Percentiles rank a stretch among this genome's conserved stretches.
Evolutionary conservation across 2,329 filamentous ascomycete species (phyloP).

Genomic region (Arthrocladium fulminans): DNA sequence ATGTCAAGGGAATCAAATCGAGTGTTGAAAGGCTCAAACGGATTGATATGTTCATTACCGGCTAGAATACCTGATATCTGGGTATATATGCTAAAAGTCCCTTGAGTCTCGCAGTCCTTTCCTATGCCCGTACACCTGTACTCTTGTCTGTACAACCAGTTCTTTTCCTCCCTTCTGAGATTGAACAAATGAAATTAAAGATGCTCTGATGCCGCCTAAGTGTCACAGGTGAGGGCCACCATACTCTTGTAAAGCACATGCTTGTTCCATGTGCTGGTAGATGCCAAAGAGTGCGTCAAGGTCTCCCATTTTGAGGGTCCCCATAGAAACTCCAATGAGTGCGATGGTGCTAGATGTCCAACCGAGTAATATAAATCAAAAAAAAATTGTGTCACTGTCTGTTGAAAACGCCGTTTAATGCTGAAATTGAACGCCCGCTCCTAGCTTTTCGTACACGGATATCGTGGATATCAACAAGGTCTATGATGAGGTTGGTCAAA

Average conservation of each 20-base stretch:
- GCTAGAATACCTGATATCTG: neutral
- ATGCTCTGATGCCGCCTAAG: neutral
- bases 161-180: neutral
- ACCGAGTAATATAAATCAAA: neutral
- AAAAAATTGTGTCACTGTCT: neutral
- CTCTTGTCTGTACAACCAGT: constrained; percentile 4
- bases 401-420: neutral
- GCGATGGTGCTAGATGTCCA: neutral
- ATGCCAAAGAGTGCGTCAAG: constrained; percentile 1
- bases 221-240: neutral
- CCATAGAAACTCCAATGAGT: neutral
- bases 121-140: neutral
- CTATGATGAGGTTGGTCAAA: constrained; percentile 2
- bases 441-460: constrained; percentile 10
- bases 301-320: neutral
- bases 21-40: neutral
- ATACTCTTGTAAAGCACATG: neutral
- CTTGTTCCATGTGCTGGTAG: neutral
- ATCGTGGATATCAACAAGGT: constrained; percentile 3
- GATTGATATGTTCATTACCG: neutral
- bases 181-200: constrained; percentile 3
- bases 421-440: neutral
- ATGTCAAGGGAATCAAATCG: neutral
- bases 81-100: constrained; percentile 1
- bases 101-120: neutral